These are phyloP conservation scores for Lachnellula cervina DNA, from an alignment of 2,329 filamentous ascomycete genomes.

Conservation along the genomic window DNA sequence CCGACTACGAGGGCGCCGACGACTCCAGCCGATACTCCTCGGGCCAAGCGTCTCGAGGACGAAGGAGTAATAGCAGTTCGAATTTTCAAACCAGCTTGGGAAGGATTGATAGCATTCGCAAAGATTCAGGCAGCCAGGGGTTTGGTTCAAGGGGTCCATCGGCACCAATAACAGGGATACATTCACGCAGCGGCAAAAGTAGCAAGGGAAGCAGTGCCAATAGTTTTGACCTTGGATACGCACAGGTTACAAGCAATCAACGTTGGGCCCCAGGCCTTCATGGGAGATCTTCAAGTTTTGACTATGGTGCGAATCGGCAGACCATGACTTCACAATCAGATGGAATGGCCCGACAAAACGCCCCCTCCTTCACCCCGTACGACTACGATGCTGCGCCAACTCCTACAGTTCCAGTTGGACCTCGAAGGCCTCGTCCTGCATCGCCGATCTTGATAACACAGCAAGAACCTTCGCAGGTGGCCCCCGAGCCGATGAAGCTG, in stretches of 20 bases:
- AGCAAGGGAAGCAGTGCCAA: conserved; percentile 69
- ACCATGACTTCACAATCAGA: conserved; percentile 28
- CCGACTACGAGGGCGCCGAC: conserved; percentile 53
- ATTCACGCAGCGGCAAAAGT: conserved; percentile 55
- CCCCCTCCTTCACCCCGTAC: conserved; percentile 27
- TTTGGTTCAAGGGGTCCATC: conserved; percentile 30
- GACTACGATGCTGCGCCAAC: conserved; percentile 80
- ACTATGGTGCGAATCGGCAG: conserved; percentile 50
- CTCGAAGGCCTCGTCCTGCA: conserved; percentile 50
- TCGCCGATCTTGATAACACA: conserved; percentile 32
- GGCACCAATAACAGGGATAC: conserved; percentile 39
- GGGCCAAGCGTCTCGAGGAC: conserved; percentile 49
- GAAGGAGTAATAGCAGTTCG: conserved; percentile 76
- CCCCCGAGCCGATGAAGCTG: conserved; percentile 34
- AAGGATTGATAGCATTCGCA: conserved; percentile 57
- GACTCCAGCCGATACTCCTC: conserved; percentile 48
- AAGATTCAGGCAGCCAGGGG: conserved; percentile 33
- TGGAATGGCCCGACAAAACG: conserved; percentile 27
- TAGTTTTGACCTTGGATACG: conserved; percentile 61
- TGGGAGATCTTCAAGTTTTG: conserved; percentile 67
- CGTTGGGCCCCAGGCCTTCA: conserved; percentile 47
- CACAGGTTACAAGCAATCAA: conserved; percentile 52
- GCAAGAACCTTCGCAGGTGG: conserved; percentile 14
- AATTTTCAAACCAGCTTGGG: conserved; percentile 58
- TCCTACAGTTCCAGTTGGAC: conserved; percentile 76